Percentiles rank a stretch among this genome's conserved stretches.
These are phyloP conservation scores for Floccularia luteovirens DNA, from an alignment of 768 basidiomycete species.

Conservation along the genomic window DNA sequence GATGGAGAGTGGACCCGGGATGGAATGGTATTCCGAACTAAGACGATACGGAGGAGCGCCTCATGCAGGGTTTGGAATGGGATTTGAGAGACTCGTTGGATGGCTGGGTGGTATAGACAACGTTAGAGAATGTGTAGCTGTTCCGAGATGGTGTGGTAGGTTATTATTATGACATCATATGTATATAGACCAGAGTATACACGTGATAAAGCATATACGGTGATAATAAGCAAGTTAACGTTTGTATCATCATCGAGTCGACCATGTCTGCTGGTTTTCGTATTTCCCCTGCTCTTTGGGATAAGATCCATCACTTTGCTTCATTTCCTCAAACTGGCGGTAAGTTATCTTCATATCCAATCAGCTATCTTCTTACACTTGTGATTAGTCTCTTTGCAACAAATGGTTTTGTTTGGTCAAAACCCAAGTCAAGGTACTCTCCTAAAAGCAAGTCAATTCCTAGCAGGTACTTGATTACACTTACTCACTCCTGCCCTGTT, in stretches of 20 bases:
- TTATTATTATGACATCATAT: constrained; percentile 74
- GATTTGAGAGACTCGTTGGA: constrained; percentile 84
- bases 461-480: constrained; percentile 45
- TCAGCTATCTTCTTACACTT: constrained; percentile 39
- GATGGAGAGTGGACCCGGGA: constrained; percentile 35
- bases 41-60: constrained; percentile 81
- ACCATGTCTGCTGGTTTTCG: constrained; percentile 56
- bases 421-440: constrained; percentile 93
- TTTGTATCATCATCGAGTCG: too few relatives aligned
- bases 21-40: constrained; percentile 76
- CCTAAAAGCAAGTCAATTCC: constrained; percentile 85
- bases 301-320: constrained; percentile 85
- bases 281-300: constrained; percentile 77
- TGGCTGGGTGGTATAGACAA: constrained; percentile 88
- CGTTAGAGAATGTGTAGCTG: constrained; percentile 87
- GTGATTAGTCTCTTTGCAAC: constrained; percentile 78
- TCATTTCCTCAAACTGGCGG: constrained; percentile 92
- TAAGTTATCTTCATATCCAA: constrained; percentile 22
- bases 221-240: too few relatives aligned
- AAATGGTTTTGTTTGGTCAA: constrained; percentile 97
- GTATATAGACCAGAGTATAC: too few relatives aligned
- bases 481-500: too few relatives aligned
- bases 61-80: constrained; percentile 95
- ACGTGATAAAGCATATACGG: too few relatives aligned
- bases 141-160: constrained; percentile 84